Base-by-base conservation (phyloP, 768 basidiomycete species). In the Auriscalpium microsporum region DNA sequence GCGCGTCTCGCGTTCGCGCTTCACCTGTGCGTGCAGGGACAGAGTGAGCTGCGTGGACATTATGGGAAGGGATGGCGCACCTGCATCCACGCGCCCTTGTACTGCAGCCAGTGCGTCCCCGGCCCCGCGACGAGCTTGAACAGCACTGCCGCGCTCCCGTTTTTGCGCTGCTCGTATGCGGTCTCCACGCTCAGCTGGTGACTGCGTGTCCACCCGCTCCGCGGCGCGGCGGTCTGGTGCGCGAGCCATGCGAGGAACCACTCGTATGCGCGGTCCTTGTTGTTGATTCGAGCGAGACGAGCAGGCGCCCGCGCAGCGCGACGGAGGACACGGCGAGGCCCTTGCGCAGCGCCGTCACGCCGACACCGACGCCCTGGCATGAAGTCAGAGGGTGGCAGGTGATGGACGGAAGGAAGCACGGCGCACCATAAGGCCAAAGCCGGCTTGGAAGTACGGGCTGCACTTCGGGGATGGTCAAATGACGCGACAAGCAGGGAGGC, bases 201-300 rank as follows among this genome's bases (percentile, higher is more conserved):
- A 65, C 89, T 92, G 47, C 83, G 79, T n/a, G 57, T 49, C 33
- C 54, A 57, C 59, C 33, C 63, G 58, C 53, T 64, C 54, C 19
- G 58, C 50, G 57, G 57, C 59, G 13, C 69, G 1, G 81, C 69
- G 3, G 82, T 74, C 48, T 90, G 86, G 49, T 80, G 78, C 8
- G 93, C 82, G 89, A 98, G 90, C 95, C 96, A 99, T 50, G 86
- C 76, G 44, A 99, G 82, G 69, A 98, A 94, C 94, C 96, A 98
- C 47, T 91, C 87, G 69, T 98, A 98, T 9, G 94, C 78, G 38
- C 81, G 86, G 69, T 99, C 96, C 66, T 92, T 94, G 67, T 94
- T 95, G 58, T 90, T 92, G 62, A 99, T 92, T 99, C 96, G 52
- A 98, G 80, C 13, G 92, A 86, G 38, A 98, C 94, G 52, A 98